Base-by-base conservation (phyloP, 805 yeast species). In the Metschnikowia amazonensis region DNA sequence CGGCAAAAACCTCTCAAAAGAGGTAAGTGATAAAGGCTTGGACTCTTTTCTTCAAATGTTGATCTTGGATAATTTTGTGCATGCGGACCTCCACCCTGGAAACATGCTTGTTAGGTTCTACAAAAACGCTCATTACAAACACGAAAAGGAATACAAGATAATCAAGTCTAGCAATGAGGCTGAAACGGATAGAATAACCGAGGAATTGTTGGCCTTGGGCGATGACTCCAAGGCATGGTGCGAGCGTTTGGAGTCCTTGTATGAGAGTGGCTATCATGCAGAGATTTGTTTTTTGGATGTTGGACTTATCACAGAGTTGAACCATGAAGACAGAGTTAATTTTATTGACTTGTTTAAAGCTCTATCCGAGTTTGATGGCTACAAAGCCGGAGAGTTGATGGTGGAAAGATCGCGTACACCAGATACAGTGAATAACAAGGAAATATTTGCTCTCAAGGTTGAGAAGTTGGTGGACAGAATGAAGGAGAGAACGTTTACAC, bases 41-140 rank as follows among this genome's bases (percentile, higher is more conserved):
- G 96, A 94, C 62, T 86, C 97, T 3, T 94, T 94, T 57, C 70
- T 94, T 51, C 86, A 89, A 57, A 94, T 94, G 99, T 72, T 94
- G 50, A 84, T 94, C 42, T 66, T 92, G 44, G 95, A 94, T 67
- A 90, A 94, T 63, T 94, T 94, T 64, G 88, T 90, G 36, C 99
- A 94, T 63, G 92, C 98, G 0, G 99, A 94, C 67, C 72, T 94
- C 48, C 99, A 94, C 56, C 97, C 99, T 0, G 99, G 99, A 3
- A 94, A 94, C 63, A 87, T 94, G 59, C 79, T 89, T 72, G 78
- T 88, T 7, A 68, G 88, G 39, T 82, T 86, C 56, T 74, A 82
- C 54, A 80, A 80, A 53, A 75, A 70, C 45, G 75, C 70, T 46
- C 45, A 64, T 44, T 66, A 63, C 48, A 65, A 60, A 45, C 78